A percentile compares a stretch with the other conserved stretches of the same genome.
Evolutionary conservation across 768 basidiomycete genomes (phyloP).

Genomic region (Pleurotus tuoliensis): DNA sequence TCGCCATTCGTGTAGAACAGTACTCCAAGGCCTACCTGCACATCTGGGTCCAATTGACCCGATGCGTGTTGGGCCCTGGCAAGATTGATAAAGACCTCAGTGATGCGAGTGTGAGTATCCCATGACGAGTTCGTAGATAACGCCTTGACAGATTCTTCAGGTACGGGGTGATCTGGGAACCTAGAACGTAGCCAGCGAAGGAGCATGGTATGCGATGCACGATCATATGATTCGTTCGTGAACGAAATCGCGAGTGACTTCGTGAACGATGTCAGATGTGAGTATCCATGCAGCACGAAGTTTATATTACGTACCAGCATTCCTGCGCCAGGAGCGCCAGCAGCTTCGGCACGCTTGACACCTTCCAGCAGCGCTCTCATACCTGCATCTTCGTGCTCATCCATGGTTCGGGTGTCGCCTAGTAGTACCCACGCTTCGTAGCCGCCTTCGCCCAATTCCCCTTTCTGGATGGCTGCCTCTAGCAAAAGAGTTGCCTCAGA

Average conservation of each 20-base stretch:
- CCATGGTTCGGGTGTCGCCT: slow-evolving; percentile 87
- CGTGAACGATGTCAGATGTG: not conserved
- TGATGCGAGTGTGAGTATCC: slow-evolving; percentile 78
- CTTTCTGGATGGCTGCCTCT: slow-evolving; percentile 86
- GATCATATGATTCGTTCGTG: slow-evolving; percentile 90
- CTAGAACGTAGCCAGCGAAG: slow-evolving; percentile 78
- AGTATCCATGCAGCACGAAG: not conserved
- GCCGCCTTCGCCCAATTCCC: slow-evolving; percentile 74
- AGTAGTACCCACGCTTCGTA: slow-evolving; percentile 92
- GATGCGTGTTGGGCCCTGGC: slow-evolving; percentile 79
- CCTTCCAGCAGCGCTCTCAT: slow-evolving; percentile 79
- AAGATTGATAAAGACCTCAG: slow-evolving; percentile 76
- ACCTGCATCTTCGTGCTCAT: slow-evolving; percentile 79
- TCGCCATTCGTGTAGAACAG: slow-evolving; percentile 86
- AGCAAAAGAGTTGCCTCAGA: slow-evolving; percentile 83
- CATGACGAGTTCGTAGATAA: slow-evolving; percentile 61
- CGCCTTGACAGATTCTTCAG: slow-evolving; percentile 53
- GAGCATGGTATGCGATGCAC: slow-evolving; percentile 80
- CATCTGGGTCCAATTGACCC: slow-evolving; percentile 77
- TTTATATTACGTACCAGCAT: slow-evolving; percentile 56
- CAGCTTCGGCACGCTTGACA: slow-evolving; percentile 59
- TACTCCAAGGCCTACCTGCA: slow-evolving; percentile 91
- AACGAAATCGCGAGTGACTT: slow-evolving; percentile 95
- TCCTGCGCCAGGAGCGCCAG: slow-evolving; percentile 61
- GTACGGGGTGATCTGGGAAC: slow-evolving; percentile 52